Evolutionary conservation across 495 filamentous ascomycete species (phyloP).

Genomic region (Talaromyces adpressus): DNA sequence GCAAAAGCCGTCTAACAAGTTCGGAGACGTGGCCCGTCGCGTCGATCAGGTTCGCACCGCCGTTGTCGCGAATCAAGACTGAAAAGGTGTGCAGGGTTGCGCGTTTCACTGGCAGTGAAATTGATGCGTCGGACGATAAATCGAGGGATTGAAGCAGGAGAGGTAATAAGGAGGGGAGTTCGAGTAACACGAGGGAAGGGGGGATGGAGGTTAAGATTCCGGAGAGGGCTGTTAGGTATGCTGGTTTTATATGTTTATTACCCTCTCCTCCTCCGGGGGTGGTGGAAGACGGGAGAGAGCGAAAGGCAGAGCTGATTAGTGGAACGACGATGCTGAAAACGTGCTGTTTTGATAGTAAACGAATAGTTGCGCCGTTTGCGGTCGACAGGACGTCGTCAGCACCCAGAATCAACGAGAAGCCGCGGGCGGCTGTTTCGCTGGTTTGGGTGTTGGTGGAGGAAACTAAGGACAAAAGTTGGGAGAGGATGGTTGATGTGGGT

Average conservation of each 20-base stretch:
- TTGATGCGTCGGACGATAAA: conserved; percentile 33
- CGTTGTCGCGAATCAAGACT: conserved; percentile 52
- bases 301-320: conserved; percentile 47
- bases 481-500: conserved; percentile 39
- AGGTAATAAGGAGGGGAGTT: conserved; percentile 53
- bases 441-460: conserved; percentile 30
- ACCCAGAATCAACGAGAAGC: conserved; percentile 54
- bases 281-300: conserved; percentile 32
- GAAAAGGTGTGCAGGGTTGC: conserved; percentile 56
- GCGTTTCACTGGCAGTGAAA: conserved; percentile 45
- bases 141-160: conserved; percentile 69
- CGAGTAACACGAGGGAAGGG: conserved; percentile 50
- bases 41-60: conserved; percentile 34
- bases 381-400: conserved; percentile 60
- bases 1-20: conserved; percentile 52
- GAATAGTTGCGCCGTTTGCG: conserved; percentile 56
- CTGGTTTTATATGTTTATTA: conserved; percentile 39
- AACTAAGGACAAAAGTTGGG: conserved; percentile 49
- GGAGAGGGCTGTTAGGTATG: conserved; percentile 60
- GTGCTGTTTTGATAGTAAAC: conserved; percentile 58
- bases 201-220: conserved; percentile 57
- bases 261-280: conserved; percentile 1
- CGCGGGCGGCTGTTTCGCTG: conserved; percentile 45
- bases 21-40: conserved; percentile 54
- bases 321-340: conserved; percentile 58